phyloP scores from a whole-genome alignment of 2,329 filamentous ascomycete genomes.

The Apiospora phragmitis region DNA sequence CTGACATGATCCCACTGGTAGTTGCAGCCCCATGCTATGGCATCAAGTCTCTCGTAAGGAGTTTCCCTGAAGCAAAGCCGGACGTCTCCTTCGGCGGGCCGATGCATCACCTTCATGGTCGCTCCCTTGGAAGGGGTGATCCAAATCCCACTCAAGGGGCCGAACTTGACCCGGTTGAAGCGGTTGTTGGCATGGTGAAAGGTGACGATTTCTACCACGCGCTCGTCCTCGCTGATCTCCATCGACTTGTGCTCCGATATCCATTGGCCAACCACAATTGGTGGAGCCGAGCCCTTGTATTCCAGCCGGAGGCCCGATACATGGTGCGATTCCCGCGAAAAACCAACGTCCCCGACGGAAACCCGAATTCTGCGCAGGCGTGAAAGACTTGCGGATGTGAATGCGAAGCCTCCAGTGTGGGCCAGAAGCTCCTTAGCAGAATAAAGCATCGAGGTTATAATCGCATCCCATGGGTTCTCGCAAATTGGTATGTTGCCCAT shows the following conservation, averaged over 20 bases:
- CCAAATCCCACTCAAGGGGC: constrained; percentile 17
- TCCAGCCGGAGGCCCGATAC: constrained; percentile 23
- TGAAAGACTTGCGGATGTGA: constrained; percentile 18
- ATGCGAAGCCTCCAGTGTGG: constrained; percentile 18
- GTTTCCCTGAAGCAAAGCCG: constrained; percentile 21
- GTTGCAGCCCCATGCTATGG: constrained; percentile 22
- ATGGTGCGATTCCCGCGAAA: neutral
- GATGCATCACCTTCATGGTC: constrained; percentile 15
- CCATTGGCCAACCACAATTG: constrained; percentile 24
- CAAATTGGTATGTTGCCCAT: neutral
- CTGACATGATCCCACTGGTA: constrained; percentile 23
- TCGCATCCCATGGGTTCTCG: neutral
- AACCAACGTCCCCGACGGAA: constrained; percentile 14
- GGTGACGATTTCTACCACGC: constrained; percentile 18
- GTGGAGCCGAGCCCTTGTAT: constrained; percentile 17
- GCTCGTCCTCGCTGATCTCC: constrained; percentile 18
- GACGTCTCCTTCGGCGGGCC: constrained; percentile 14
- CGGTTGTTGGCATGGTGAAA: constrained; percentile 21
- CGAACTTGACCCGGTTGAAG: constrained; percentile 19
- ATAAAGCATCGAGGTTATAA: constrained; percentile 10
- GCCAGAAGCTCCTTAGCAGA: constrained; percentile 18
- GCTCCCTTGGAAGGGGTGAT: constrained; percentile 17
- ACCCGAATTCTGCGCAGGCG: constrained; percentile 19
- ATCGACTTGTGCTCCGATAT: constrained; percentile 17
- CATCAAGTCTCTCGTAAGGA: constrained; percentile 20